Percentiles rank a stretch among this genome's conserved stretches.
phyloP scores from a whole-genome alignment of 1,284 basidiomycete species.

The Ganoderma multipileum region DNA sequence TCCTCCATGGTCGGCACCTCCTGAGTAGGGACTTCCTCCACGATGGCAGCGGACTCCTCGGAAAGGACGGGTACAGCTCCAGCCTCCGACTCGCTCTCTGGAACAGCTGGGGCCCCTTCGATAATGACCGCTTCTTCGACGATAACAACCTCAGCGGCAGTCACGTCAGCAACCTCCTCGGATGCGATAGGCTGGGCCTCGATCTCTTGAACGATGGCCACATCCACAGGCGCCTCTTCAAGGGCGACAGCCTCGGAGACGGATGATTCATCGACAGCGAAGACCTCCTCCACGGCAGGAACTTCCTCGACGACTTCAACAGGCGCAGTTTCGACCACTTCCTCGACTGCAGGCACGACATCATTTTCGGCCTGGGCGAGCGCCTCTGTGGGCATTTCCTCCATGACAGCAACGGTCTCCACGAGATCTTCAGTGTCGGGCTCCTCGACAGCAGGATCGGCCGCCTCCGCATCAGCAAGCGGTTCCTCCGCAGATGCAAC shows the following conservation, averaged over 20 bases:
- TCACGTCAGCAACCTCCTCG: constrained; percentile 1
- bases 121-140: neutral
- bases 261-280: neutral
- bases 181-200: neutral
- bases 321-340: neutral
- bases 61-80: neutral
- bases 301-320: constrained; percentile 11
- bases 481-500: constrained; percentile 12
- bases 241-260: neutral
- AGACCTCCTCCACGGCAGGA: neutral
- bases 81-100: neutral
- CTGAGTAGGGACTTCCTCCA: constrained; percentile 8
- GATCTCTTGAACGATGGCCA: neutral
- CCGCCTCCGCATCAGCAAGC: neutral
- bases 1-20: constrained; percentile 5
- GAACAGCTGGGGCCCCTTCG: neutral
- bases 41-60: constrained; percentile 8
- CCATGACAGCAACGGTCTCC: constrained; percentile 8
- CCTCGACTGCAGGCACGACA: neutral
- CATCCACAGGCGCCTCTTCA: neutral
- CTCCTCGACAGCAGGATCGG: constrained; percentile 5
- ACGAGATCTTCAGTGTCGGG: constrained; percentile 10
- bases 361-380: neutral
- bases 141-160: neutral
- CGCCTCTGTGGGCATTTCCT: constrained; percentile 15